These are phyloP conservation scores for Heterobasidion annosum DNA, from an alignment of 1,284 basidiomycete species.

Conservation along the genomic window DNA sequence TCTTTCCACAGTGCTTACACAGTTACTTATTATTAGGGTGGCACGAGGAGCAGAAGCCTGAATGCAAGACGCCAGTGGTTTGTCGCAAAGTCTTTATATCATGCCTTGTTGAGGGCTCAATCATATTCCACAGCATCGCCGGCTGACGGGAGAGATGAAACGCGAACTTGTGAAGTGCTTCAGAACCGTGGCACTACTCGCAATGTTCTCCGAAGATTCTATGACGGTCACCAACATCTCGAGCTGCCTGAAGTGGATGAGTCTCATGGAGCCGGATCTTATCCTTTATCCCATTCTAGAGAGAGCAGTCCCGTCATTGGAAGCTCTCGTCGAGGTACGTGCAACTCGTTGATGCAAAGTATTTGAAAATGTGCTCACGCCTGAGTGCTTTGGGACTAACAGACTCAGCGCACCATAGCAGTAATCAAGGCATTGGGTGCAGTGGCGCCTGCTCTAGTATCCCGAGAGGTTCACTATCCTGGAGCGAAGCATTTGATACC, in stretches of 20 bases:
- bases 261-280: slow-evolving; percentile 81
- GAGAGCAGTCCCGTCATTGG: slow-evolving; percentile 78
- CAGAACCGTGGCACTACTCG: slow-evolving; percentile 75
- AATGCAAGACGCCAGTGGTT: slow-evolving; percentile 78
- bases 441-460: slow-evolving; percentile 72
- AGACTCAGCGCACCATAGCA: slow-evolving; percentile 81
- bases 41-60: slow-evolving; percentile 73
- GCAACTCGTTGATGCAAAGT: background rate
- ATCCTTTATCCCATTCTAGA: slow-evolving; percentile 83
- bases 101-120: slow-evolving; percentile 4
- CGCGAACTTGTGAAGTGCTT: slow-evolving; percentile 81
- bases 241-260: slow-evolving; percentile 66
- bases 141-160: slow-evolving; percentile 76
- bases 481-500: slow-evolving; percentile 80
- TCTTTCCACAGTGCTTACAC: too few relatives aligned
- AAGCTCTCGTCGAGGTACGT: slow-evolving; percentile 75
- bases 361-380: background rate
- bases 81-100: background rate
- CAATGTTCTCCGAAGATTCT: slow-evolving; percentile 84
- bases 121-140: slow-evolving; percentile 41
- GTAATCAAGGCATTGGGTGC: slow-evolving; percentile 84
- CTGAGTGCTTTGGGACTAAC: background rate
- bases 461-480: slow-evolving; percentile 66
- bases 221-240: slow-evolving; percentile 59
- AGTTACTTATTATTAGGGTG: slow-evolving; percentile 36